Percentiles rank a stretch among this genome's conserved stretches.
These are phyloP conservation scores for Globisporangium nagaii DNA, from an alignment of 352 stramenopile genomes.

Conservation along the genomic window DNA sequence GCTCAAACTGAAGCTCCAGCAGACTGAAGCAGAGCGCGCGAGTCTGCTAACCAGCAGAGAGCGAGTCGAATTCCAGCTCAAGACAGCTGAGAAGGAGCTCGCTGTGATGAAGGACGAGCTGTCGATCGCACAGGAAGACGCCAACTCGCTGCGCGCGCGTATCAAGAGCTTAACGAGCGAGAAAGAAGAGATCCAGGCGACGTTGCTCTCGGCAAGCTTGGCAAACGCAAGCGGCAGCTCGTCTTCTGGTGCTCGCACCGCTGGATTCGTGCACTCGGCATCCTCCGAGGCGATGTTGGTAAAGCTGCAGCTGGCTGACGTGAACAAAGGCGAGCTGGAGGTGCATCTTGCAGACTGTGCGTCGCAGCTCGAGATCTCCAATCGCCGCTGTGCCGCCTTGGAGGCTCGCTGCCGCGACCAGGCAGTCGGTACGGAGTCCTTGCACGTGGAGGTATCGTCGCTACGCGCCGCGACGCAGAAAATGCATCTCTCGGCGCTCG, in stretches of 20 bases:
- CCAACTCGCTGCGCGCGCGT: slow-evolving; percentile 23
- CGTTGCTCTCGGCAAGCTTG: slow-evolving; percentile 25
- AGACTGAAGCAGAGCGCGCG: slow-evolving; percentile 20
- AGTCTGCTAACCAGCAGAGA: slow-evolving; percentile 19
- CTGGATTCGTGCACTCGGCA: slow-evolving; percentile 1
- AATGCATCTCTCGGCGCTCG: slow-evolving; percentile 47
- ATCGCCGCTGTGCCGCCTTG: slow-evolving; percentile 28
- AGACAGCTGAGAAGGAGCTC: slow-evolving; percentile 28
- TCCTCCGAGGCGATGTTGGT: slow-evolving; percentile 46
- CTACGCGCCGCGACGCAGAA: slow-evolving; percentile 36
- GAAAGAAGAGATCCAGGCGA: slow-evolving; percentile 31
- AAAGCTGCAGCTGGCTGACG: slow-evolving; percentile 52
- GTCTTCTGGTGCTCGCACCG: background rate
- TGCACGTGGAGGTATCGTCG: slow-evolving; percentile 49
- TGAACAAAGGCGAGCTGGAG: slow-evolving; percentile 47
- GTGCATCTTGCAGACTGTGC: slow-evolving; percentile 41
- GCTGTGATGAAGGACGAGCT: slow-evolving; percentile 18
- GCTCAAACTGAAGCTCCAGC: slow-evolving; percentile 34
- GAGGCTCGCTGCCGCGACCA: slow-evolving; percentile 46
- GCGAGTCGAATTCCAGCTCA: slow-evolving; percentile 22
- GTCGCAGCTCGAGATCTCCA: slow-evolving; percentile 38
- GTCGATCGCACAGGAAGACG: slow-evolving; percentile 13
- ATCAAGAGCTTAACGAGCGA: slow-evolving; percentile 29
- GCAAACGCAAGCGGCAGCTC: slow-evolving; percentile 14
- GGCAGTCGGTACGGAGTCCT: slow-evolving; percentile 39